Evolutionary conservation across 305 asterid genomes (phyloP), one percentile per base, ranked within the genome.

Genomic region (Ajuga reptans): DNA sequence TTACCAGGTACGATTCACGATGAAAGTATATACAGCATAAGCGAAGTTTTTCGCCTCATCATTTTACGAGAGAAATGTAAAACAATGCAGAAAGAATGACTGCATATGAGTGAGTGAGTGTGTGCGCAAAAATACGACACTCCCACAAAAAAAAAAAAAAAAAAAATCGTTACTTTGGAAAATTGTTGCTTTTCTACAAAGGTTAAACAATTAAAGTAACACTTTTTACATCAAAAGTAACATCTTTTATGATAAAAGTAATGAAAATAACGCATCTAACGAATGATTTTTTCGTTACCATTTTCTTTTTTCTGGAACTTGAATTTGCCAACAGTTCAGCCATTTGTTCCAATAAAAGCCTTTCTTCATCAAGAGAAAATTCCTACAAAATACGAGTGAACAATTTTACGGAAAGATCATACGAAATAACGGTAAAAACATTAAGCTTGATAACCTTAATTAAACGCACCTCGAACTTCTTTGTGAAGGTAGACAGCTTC

Each of bases 361-460:
- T 88, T 75, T 88, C 94, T 83, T 90, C 97, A 64, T 64, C 81
- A 72, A 83, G 80, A 74, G 97, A 85, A 66, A 92, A 86, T 51
- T 85, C 90, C 96, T 89, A 68, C 61, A 76, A 6, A 69, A 34
- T 6, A 8, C 11, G 43, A 62, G 2, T 5, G 27, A 36, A 37
- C 55, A 61, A 17, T 17, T 66, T 11, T 51, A 7, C 2, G 33
- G 17, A 36, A 1, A 45, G 63, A 27, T 69, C 52, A 39, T n/a
- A 34, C 4, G n/a, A 47, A 34, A 58, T 24, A 6, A 4, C 27
- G 4, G 34, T 14, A 52, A 12, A 15, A 34, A 42, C 1, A 21
- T 45, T 27, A 54, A 15, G 49, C 27, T 64, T 2, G n/a, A 1
- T 10, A 9, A 49, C 50, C 7, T 50, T 11, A 49, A 37, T 7